Evolutionary conservation across 139 green algal species (phyloP).

Genomic region (Protoeuglena noctilucae): DNA sequence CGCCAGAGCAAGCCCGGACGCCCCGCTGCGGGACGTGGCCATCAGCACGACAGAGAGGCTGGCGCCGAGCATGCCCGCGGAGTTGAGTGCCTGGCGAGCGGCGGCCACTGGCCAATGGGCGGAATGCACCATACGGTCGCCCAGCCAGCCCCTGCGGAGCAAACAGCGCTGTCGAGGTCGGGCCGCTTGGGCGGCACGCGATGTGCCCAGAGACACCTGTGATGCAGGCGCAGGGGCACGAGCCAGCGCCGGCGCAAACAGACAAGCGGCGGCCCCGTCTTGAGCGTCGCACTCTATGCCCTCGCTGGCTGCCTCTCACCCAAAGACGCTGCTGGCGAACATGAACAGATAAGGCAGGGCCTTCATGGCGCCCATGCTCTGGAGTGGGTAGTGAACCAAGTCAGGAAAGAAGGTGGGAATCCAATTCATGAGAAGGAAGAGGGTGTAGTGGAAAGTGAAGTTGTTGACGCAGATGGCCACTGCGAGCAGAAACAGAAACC

Average conservation of each 20-base stretch:
- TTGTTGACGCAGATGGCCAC: constrained; percentile 93
- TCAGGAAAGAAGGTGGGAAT: constrained; percentile 88
- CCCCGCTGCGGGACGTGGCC: constrained; percentile 6
- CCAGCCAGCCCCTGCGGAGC: constrained; percentile 60
- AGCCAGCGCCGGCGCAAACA: too few relatives aligned
- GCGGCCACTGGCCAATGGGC: constrained; percentile 21
- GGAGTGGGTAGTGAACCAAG: constrained; percentile 54
- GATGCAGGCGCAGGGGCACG: too few relatives aligned
- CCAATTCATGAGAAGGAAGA: constrained; percentile 99
- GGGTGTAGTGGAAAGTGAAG: constrained; percentile 96
- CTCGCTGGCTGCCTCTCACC: too few relatives aligned
- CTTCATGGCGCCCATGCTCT: constrained; percentile 50
- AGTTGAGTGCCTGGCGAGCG: constrained; percentile 79
- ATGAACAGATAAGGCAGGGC: constrained; percentile 86
- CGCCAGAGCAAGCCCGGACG: constrained; percentile 1
- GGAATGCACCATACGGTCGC: constrained; percentile 66
- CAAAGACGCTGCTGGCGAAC: constrained; percentile 67
- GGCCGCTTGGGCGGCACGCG: too few relatives aligned
- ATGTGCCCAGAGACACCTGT: too few relatives aligned
- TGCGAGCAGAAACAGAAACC: too few relatives aligned
- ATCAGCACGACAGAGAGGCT: constrained; percentile 21
- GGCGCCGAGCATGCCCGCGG: constrained; percentile 25
- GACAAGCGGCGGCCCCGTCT: too few relatives aligned
- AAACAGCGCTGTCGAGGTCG: too few relatives aligned
- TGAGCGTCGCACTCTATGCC: background rate